Conservation (phyloP, 306 rosid species). For the Senna tora region DNA sequence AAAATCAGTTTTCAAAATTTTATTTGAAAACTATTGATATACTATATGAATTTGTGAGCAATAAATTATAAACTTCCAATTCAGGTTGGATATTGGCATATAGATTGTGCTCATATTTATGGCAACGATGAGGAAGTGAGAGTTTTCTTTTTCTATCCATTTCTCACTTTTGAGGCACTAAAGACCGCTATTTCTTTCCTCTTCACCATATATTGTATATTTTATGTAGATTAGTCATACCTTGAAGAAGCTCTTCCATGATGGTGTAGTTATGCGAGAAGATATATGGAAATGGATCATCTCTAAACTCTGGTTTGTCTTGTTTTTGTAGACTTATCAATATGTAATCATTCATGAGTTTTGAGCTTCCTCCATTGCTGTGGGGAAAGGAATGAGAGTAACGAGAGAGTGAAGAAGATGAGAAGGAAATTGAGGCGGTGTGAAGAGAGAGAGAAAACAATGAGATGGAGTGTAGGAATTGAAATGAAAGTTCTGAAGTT, state of each 20-base stretch:
- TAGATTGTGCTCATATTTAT: constrained; percentile 38
- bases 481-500: no score
- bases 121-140: constrained; percentile 34
- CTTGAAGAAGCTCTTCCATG: constrained; percentile 52
- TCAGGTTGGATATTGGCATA: constrained; percentile 57
- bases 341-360: no score
- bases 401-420: no score
- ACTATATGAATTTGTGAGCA: not conserved
- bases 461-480: no score
- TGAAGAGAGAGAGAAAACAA: no score
- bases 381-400: no score
- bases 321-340: no score
- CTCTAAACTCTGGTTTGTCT: constrained; percentile 59
- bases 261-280: constrained; percentile 53
- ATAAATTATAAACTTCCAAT: not conserved
- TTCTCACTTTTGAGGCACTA: no score
- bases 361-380: no score
- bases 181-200: constrained; percentile 1
- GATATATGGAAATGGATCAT: constrained; percentile 59
- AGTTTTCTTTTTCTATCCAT: no score
- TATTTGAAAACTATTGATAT: not conserved
- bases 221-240: constrained; percentile 52
- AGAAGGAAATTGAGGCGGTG: no score
- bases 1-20: no score
- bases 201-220: not conserved